Base-by-base conservation (phyloP, 352 stramenopile species). In the Discostella stelligera region DNA sequence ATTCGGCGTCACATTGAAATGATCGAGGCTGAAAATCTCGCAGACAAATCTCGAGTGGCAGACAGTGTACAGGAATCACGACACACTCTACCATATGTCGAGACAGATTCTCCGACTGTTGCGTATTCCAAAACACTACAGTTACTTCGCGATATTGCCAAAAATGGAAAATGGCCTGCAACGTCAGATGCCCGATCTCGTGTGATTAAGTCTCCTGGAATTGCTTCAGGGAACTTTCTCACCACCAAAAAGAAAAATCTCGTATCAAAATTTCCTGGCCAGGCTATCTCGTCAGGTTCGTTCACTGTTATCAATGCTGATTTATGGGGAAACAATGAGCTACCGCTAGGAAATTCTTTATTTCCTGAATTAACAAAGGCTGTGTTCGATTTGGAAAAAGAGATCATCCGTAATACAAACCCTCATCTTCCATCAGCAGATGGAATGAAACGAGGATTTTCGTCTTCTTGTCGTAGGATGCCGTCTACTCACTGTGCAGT, bases 381-480 rank as follows among this genome's bases (percentile, higher is more conserved):
- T 27, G 89, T 90, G 3, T 95, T 95, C 80, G 79, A 89, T 18
- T 78, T 96, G 13, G 93, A 96, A 48, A 63, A 75, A 21, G 39
- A 66, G 39, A 82, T 82, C 23, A 75, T 75, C 25, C 18, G 60
- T 41, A n/a, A 56, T 16, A 53, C 21, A 32, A 60, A 27, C 21
- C 49, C 48, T 53, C 72, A 39, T 54, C 61, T 82, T 20, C 64
- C 64, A 63, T 56, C 60, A 32, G 69, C 76, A 48, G 53, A 83
- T 66, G 76, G 70, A 5, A 83, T 83, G 64, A 39, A 66, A 60
- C 72, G 52, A 23, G 23, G 59, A 56, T 20, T 25, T 39, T 37
- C 25, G 1, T 66, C 49, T 10, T 54, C 10, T 39, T 2, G 56
- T 56, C 59, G 16, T 7, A 54, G 77, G 9, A 44, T 6, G 18